Evolutionary conservation across 148 eudicot species (phyloP).

Genomic region (Rhododendron simsii): DNA sequence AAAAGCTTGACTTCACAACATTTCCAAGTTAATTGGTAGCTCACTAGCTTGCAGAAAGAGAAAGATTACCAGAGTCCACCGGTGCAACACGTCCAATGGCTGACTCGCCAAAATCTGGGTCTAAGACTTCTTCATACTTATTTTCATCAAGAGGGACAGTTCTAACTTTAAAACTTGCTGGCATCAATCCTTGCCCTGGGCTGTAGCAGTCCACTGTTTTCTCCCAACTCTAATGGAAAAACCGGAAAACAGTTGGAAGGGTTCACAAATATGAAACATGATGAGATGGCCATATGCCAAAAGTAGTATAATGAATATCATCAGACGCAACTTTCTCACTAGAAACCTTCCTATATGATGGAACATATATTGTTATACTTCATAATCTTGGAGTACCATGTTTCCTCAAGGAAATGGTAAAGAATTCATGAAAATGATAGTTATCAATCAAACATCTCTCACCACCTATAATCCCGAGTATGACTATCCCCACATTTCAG

Average conservation of each 20-base stretch:
- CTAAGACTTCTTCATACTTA: constrained; percentile 55
- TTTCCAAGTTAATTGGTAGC: background rate
- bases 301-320: background rate
- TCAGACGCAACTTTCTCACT: background rate
- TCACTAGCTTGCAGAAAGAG: background rate
- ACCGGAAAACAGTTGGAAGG: background rate
- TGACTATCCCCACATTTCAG: background rate
- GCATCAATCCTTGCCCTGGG: constrained; percentile 73
- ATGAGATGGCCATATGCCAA: background rate
- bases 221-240: background rate
- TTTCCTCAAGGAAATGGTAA: background rate
- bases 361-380: background rate
- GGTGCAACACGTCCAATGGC: constrained; percentile 81
- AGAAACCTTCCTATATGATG: background rate
- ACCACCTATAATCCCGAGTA: background rate
- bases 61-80: constrained; percentile 76
- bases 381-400: background rate
- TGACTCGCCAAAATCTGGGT: constrained; percentile 70
- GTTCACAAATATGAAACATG: background rate
- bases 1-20: background rate
- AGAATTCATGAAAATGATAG: background rate
- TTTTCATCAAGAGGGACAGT: constrained; percentile 49
- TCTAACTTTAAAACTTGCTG: constrained; percentile 68
- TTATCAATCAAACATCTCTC: background rate
- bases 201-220: constrained; percentile 48